Base-by-base conservation (phyloP, 169 alveolate species). In the Babesia ovis region DNA sequence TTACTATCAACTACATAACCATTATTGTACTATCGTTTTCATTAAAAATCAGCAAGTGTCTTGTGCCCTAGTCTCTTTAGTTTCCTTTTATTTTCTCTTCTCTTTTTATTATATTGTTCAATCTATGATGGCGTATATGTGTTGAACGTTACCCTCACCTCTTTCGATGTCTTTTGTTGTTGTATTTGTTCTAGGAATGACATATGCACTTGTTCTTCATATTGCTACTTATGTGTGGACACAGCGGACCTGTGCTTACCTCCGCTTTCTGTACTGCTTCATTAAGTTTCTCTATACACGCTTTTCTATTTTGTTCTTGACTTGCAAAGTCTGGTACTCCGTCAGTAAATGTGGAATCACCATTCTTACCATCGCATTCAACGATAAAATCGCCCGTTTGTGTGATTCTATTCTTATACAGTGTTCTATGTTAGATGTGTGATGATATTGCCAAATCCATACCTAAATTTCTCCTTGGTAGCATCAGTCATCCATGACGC, bases 401-500 rank as follows among this genome's bases (percentile, higher is more conserved):
- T 11, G 77, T 68, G 59, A 79, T 68, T 58, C 59, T 70, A 45
- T 42, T 54, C 45, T 79, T 69, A 54, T 58, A 59, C 35, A 79
- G 58, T 11, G 35, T 31, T 53, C 87, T 79, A 45, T 20, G 43
- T 27, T 6, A 20, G 23, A 43, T 48, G 23, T 57, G 6, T 2
- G 2, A 54, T 4, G 8, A 9, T 46, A 16, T 8, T 56, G 41
- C 1, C 41, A 20, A 23, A 22, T 14, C 54, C 25, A 54, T 81
- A 88, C 93, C 68, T 68, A 55, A 88, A 84, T 62, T 88, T 88
- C 18, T 84, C 84, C 57, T 68, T 88, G 60, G 81, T 70, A 23
- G 67, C 86, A 35, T 55, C 45, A 23, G 84, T 77, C 50, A 88
- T 51, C 93, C 93, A 88, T 23, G 59, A 73, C 3, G 91, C 93